Conservation (phyloP, 1,284 basidiomycete species). For the Ganoderma resinaceum region DNA sequence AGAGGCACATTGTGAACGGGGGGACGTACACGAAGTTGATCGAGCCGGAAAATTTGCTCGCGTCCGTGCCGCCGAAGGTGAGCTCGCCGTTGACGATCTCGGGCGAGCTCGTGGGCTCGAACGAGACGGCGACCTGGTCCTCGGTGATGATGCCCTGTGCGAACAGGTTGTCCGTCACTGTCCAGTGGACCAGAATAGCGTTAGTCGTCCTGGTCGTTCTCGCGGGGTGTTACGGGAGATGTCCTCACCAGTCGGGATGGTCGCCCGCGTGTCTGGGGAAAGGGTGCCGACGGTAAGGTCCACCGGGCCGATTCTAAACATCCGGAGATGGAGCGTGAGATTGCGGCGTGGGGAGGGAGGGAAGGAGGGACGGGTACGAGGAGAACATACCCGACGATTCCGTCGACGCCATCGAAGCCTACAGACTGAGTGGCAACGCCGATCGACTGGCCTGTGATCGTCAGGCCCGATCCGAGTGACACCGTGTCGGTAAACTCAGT, state of each 20-base stretch:
- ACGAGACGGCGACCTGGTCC: constrained; percentile 57
- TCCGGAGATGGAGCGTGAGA: constrained; percentile 3
- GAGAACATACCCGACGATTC: constrained; percentile 55
- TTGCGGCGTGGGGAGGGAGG: neutral
- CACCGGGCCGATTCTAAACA: constrained; percentile 54
- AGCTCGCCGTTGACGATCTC: constrained; percentile 50
- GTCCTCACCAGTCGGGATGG: constrained; percentile 35
- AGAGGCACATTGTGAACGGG: neutral
- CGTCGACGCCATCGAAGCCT: constrained; percentile 53
- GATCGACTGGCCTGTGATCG: constrained; percentile 57
- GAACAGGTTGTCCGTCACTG: constrained; percentile 46
- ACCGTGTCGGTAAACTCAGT: constrained; percentile 55
- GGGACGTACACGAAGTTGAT: constrained; percentile 54
- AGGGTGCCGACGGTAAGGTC: constrained; percentile 50
- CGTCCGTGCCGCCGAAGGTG: constrained; percentile 58
- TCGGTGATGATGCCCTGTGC: constrained; percentile 48
- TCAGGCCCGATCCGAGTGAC: constrained; percentile 39
- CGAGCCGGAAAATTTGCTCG: constrained; percentile 49
- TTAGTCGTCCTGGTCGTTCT: neutral
- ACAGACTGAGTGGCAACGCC: constrained; percentile 55
- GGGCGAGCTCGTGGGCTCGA: constrained; percentile 47
- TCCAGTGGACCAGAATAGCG: neutral
- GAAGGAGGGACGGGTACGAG: neutral
- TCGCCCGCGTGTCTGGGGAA: constrained; percentile 20
- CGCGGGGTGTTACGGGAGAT: neutral